These are phyloP conservation scores for Hemisphaericaspora subhashii DNA, from an alignment of 1,139 yeast genomes.

Conservation along the genomic window DNA sequence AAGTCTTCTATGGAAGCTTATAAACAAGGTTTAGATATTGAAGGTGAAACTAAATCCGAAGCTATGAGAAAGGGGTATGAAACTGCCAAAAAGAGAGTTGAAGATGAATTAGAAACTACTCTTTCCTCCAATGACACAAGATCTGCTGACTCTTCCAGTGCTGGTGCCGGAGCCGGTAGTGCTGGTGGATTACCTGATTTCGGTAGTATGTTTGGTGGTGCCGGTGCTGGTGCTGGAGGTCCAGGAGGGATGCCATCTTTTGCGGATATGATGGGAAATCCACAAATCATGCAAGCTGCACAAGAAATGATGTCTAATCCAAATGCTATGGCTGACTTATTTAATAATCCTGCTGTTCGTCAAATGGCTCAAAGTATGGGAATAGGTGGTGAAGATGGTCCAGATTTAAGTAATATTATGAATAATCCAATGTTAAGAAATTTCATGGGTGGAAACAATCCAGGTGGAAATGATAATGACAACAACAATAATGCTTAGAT, in stretches of 20 bases:
- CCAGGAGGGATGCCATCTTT: conserved; percentile 61
- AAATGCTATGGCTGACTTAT: conserved; percentile 67
- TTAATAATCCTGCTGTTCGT: conserved; percentile 78
- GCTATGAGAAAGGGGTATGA: conserved; percentile 94
- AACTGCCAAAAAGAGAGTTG: conserved; percentile 84
- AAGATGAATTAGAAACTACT: conserved; percentile 61
- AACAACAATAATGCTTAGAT: neutral
- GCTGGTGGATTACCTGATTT: conserved; percentile 79
- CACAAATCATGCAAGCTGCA: conserved; percentile 90
- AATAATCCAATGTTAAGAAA: conserved; percentile 73
- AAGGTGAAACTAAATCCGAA: conserved; percentile 81
- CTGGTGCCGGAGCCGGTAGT: conserved; percentile 36
- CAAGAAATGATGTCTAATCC: conserved; percentile 93
- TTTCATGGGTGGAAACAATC: conserved; percentile 45
- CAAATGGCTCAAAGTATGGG: conserved; percentile 76
- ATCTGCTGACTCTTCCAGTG: conserved; percentile 17
- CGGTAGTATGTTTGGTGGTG: conserved; percentile 60
- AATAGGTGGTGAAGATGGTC: conserved; percentile 54
- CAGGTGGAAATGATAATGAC: neutral
- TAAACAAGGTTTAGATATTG: conserved; percentile 80
- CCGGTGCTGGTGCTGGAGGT: conserved; percentile 63
- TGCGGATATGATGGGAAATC: conserved; percentile 75
- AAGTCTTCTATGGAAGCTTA: conserved; percentile 90
- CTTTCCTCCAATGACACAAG: conserved; percentile 26
- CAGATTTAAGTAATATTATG: conserved; percentile 70